phyloP scores from a whole-genome alignment of 106 monocot species.

The Vanilla planifolia region DNA sequence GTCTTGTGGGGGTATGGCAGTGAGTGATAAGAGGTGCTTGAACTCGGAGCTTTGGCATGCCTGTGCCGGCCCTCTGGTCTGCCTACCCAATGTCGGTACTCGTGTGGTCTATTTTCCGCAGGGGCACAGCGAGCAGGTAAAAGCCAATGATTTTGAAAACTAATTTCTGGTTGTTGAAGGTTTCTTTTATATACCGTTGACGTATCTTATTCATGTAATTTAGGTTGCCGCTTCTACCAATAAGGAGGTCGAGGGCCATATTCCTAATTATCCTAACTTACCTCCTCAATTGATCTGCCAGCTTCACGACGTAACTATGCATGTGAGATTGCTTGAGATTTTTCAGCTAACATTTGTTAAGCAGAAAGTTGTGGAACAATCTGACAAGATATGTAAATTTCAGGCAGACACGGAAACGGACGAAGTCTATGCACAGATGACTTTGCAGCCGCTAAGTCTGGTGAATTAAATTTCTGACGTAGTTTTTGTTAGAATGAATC shows the following conservation, averaged over 20 bases:
- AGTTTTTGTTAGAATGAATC: not conserved
- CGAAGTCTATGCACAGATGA: constrained; percentile 32
- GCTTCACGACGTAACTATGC: constrained; percentile 85
- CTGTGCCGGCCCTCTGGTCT: constrained; percentile 88
- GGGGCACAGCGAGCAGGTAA: constrained; percentile 89
- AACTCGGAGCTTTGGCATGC: constrained; percentile 95
- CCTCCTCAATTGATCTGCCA: constrained; percentile 86
- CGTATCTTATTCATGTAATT: constrained; percentile 7
- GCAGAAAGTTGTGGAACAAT: not conserved
- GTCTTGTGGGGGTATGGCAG: constrained; percentile 18
- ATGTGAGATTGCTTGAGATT: constrained; percentile 32
- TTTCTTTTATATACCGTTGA: not conserved
- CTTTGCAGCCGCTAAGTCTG: constrained; percentile 39
- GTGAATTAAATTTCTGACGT: constrained; percentile 17
- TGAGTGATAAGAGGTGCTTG: constrained; percentile 64
- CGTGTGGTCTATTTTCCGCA: constrained; percentile 89
- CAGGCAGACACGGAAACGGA: constrained; percentile 27
- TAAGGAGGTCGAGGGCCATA: constrained; percentile 81
- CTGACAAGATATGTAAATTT: constrained; percentile 7
- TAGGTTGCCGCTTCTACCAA: constrained; percentile 81
- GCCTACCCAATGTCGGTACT: constrained; percentile 62
- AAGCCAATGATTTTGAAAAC: not conserved
- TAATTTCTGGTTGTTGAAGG: not conserved
- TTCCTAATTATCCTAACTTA: constrained; percentile 82
- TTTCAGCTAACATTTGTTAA: not conserved